Percentiles rank a stretch among this genome's conserved stretches.
Evolutionary conservation across 768 basidiomycete genomes (phyloP).

Genomic region (Russula emetica): DNA sequence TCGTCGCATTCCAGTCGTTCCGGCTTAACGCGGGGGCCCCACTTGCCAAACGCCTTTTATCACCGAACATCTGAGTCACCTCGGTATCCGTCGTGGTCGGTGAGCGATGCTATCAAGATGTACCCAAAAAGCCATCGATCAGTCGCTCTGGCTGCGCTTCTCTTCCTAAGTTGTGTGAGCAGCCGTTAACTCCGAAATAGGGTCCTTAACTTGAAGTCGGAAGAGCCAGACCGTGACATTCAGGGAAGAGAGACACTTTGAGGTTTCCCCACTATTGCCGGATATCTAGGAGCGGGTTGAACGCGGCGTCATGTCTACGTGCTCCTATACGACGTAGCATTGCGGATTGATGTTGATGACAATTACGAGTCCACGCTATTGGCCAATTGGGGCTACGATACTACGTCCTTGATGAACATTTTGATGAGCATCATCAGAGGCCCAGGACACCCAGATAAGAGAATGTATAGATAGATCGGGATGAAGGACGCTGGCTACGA

Average conservation of each 20-base stretch:
- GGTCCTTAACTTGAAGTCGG: not conserved
- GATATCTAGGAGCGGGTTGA: not conserved
- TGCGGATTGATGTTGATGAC: not conserved
- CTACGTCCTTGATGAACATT: not conserved
- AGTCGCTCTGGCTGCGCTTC: not conserved
- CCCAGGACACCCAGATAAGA: constrained; percentile 4
- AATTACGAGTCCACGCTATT: not conserved
- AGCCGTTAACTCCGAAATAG: not conserved
- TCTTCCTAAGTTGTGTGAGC: not conserved
- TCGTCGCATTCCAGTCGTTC: not conserved
- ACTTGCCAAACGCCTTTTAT: not conserved
- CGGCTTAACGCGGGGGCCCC: not conserved
- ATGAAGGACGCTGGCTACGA: not conserved
- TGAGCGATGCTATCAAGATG: not conserved
- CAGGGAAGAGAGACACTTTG: not conserved
- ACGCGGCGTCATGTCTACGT: not conserved
- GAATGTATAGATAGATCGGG: not conserved
- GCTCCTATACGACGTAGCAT: not conserved
- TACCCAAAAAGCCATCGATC: not conserved
- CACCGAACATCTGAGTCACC: not conserved
- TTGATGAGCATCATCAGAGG: not conserved
- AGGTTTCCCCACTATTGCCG: not conserved
- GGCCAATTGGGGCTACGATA: not conserved
- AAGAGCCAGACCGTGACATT: not conserved
- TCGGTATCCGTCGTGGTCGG: not conserved